Conservation (phyloP, 2,329 filamentous ascomycete species). For the Myriosclerotinia scirpicola region DNA sequence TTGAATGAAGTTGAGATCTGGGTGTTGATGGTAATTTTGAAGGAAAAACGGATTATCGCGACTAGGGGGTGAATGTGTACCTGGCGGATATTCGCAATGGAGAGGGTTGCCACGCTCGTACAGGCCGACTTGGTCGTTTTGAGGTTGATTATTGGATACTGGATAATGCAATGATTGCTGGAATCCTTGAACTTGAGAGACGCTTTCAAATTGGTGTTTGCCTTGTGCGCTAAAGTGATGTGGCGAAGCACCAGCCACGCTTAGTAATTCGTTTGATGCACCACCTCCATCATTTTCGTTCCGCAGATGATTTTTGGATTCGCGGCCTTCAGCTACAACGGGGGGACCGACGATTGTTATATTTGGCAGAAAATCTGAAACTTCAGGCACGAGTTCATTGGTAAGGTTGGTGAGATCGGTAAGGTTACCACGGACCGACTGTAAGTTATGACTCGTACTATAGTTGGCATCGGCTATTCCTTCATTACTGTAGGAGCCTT, state of each 20-base stretch:
- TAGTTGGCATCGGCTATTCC: neutral
- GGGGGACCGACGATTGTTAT: constrained; percentile 12
- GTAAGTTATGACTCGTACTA: constrained; percentile 18
- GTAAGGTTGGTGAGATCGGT: too few relatives aligned
- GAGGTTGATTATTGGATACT: constrained; percentile 17
- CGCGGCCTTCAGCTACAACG: constrained; percentile 2
- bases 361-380: constrained; percentile 8
- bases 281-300: constrained; percentile 2
- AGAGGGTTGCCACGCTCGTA: constrained; percentile 21
- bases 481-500: neutral
- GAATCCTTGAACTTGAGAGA: constrained; percentile 4
- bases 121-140: constrained; percentile 15
- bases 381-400: neutral
- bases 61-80: neutral
- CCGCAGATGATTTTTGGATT: neutral
- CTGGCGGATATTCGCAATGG: constrained; percentile 1
- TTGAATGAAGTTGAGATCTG: constrained; percentile 14
- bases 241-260: constrained; percentile 20
- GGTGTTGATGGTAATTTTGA: neutral
- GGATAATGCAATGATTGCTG: constrained; percentile 7
- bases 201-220: constrained; percentile 16
- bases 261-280: constrained; percentile 9
- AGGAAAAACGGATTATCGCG: constrained; percentile 8
- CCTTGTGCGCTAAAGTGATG: constrained; percentile 14
- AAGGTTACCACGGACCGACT: too few relatives aligned